Conservation (phyloP, 305 asterid species). For the Andrographis paniculata region DNA sequence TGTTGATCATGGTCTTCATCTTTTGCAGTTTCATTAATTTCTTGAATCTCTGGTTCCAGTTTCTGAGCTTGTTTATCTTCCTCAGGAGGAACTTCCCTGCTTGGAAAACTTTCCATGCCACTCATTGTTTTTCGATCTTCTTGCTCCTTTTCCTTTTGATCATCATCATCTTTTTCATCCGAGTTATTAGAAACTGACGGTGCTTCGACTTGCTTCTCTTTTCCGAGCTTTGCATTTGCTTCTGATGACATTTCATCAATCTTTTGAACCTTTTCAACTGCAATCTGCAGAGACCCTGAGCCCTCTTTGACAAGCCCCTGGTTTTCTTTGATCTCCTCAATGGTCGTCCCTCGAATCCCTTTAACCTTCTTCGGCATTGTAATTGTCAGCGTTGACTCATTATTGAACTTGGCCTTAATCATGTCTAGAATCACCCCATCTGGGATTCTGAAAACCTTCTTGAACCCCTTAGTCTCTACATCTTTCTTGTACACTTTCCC, state of each 20-base stretch:
- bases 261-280: constrained; percentile 21
- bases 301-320: constrained; percentile 24
- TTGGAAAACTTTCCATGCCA: no score
- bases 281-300: constrained; percentile 28
- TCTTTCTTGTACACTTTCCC: constrained; percentile 48
- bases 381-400: constrained; percentile 43
- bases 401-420: constrained; percentile 51
- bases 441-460: constrained; percentile 67
- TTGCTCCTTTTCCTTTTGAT: no score
- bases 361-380: constrained; percentile 62
- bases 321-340: constrained; percentile 50
- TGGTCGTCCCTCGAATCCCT: constrained; percentile 41
- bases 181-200: no score
- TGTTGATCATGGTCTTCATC: constrained; percentile 10
- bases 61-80: constrained; percentile 4
- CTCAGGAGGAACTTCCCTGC: no score
- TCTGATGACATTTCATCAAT: constrained; percentile 1
- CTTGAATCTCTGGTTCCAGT: neutral
- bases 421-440: constrained; percentile 55
- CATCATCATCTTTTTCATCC: no score
- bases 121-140: no score
- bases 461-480: constrained; percentile 40
- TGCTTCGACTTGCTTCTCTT: no score
- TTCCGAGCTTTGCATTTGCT: neutral
- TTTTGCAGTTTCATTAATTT: no score